Percentiles rank a stretch among this genome's conserved stretches.
These are phyloP conservation scores for Neoarthrinium moseri DNA, from an alignment of 2,329 filamentous ascomycete species.

Conservation along the genomic window DNA sequence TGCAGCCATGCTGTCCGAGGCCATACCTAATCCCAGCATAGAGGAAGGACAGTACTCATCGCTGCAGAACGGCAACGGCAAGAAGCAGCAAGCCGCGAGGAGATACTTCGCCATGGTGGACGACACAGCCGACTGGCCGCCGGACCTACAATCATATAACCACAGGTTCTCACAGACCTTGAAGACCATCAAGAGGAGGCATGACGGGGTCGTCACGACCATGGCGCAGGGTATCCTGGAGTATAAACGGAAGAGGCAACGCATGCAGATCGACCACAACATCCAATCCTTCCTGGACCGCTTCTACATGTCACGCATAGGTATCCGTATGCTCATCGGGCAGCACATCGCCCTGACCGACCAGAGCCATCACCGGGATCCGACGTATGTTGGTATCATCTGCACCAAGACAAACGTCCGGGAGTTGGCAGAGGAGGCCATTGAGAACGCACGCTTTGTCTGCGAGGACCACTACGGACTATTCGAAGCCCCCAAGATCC, in stretches of 20 bases:
- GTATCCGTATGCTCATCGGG: slow-evolving; percentile 98
- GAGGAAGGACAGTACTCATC: slow-evolving; percentile 77
- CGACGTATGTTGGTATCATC: slow-evolving; percentile 96
- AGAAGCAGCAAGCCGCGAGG: slow-evolving; percentile 54
- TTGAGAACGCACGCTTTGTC: slow-evolving; percentile 98
- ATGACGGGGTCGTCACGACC: slow-evolving; percentile 96
- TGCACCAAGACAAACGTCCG: slow-evolving; percentile 97
- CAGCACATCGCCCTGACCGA: slow-evolving; percentile 97
- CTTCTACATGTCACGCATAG: slow-evolving; percentile 99
- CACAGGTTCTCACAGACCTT: slow-evolving; percentile 84
- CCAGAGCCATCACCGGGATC: slow-evolving; percentile 84
- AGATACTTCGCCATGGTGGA: slow-evolving; percentile 93
- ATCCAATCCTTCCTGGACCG: slow-evolving; percentile 97
- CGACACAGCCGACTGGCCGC: slow-evolving; percentile 85
- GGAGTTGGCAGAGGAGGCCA: slow-evolving; percentile 93
- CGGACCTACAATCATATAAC: slow-evolving; percentile 93
- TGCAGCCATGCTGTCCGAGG: slow-evolving; percentile 68
- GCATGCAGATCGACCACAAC: slow-evolving; percentile 97
- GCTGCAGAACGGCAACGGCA: slow-evolving; percentile 46
- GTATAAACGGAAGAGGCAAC: slow-evolving; percentile 93
- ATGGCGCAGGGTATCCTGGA: slow-evolving; percentile 97
- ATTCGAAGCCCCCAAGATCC: slow-evolving; percentile 94
- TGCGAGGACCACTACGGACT: slow-evolving; percentile 98
- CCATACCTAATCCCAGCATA: slow-evolving; percentile 88
- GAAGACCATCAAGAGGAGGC: slow-evolving; percentile 90